Base-by-base conservation (phyloP, 495 filamentous ascomycete genomes). In the Collariella sp. region DNA sequence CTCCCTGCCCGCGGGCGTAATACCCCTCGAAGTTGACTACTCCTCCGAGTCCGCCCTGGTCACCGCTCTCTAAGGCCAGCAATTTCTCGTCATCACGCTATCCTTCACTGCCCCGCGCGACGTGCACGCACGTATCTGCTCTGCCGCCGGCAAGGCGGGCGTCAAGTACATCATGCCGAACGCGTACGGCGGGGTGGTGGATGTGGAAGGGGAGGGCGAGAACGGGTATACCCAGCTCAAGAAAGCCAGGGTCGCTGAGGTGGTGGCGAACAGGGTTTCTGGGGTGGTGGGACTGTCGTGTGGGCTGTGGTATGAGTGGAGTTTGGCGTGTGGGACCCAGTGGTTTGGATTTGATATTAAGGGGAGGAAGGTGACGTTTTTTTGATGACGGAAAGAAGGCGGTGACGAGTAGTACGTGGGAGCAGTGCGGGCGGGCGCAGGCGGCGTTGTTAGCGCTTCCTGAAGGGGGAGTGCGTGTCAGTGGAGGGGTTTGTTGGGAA, bases 151-250 rank as follows among this genome's bases (percentile, higher is more conserved):
- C 9, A 71, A 76, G 44, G 84, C 85, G 1, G 76, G 75, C 13
- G 79, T 88, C 0, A 67, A 63, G 0, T 85, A 78, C 67, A 62
- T 87, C 47, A 62, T 86, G 36, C 84, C 85, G 16, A 85, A 84
- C 62, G 73, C 72, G 42, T 86, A 66, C 55, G 75, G 76, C 5
- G 26, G 26, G 26, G 4, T 31, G 26, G 26, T n/a, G n/a, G n/a
- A n/a, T n/a, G n/a, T n/a, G n/a, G 26, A 31, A 31, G 26, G 26
- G 9, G 18, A 10, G 12, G 16, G 23, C 19, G 7, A 70, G 19
- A 75, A 81, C 45, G 61, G 67, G 0, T 54, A 64, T 12, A 53
- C 51, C 20, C 7, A 44, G 11, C 29, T 18, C 0, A 33, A 31
- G 15, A 15, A 29, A 1, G 50, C 34, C 1, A 51, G 54, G 10